Conservation (phyloP, 73 alveolate genomes). For the Paramecium bursaria region DNA sequence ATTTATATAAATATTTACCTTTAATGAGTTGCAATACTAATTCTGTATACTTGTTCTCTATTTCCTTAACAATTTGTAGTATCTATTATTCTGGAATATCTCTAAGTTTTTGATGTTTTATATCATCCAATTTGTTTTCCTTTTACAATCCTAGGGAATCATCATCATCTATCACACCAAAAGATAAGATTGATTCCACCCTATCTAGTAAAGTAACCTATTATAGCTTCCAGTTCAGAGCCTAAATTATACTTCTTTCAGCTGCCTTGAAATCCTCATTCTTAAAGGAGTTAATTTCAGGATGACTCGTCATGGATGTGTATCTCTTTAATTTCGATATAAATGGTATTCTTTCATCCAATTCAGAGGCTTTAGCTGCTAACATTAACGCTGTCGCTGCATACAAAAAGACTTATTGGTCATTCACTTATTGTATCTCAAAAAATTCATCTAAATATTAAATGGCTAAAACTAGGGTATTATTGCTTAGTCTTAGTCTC, state of each 20-base stretch:
- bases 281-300: slow-evolving; percentile 26
- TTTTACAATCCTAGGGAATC: neutral
- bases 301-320: slow-evolving; percentile 25
- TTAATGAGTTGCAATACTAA: slow-evolving; percentile 1
- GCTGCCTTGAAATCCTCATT: slow-evolving; percentile 54
- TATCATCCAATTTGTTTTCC: neutral
- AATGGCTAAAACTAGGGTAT: slow-evolving; percentile 44
- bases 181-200: slow-evolving; percentile 35
- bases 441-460: slow-evolving; percentile 22
- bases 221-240: slow-evolving; percentile 60
- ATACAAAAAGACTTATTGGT: neutral
- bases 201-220: slow-evolving; percentile 54
- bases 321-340: slow-evolving; percentile 63
- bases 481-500: slow-evolving; percentile 28
- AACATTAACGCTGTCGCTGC: slow-evolving; percentile 49
- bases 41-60: slow-evolving; percentile 42
- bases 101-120: slow-evolving; percentile 3
- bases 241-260: slow-evolving; percentile 35
- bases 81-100: neutral
- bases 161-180: slow-evolving; percentile 62
- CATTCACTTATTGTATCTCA: neutral
- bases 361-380: slow-evolving; percentile 67
- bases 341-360: slow-evolving; percentile 71
- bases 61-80: slow-evolving; percentile 2
- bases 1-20: too few species aligned